These are phyloP conservation scores for Paramecium octaurelia DNA, from an alignment of 73 alveolate genomes.

Conservation along the genomic window DNA sequence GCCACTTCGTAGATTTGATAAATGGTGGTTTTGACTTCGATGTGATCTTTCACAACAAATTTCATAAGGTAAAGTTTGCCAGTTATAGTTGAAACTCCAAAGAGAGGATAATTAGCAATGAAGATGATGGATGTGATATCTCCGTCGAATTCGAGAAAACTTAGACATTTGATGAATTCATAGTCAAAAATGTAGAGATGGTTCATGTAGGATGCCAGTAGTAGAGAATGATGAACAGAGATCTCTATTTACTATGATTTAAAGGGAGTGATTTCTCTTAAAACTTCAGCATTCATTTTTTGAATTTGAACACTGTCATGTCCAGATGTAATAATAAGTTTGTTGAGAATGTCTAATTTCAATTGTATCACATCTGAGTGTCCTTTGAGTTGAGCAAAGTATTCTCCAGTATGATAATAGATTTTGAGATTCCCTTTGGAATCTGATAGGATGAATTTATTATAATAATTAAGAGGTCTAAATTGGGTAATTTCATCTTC, in stretches of 20 bases:
- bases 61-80: background rate
- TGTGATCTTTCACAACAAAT: slow-evolving; percentile 12
- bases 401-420: slow-evolving; percentile 49
- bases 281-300: slow-evolving; percentile 23
- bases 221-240: slow-evolving; percentile 56
- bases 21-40: background rate
- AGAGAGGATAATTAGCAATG: slow-evolving; percentile 34
- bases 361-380: slow-evolving; percentile 46
- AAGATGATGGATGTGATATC: background rate
- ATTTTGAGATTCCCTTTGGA: background rate
- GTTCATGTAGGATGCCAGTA: slow-evolving; percentile 33
- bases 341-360: slow-evolving; percentile 50
- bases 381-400: background rate
- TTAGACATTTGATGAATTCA: slow-evolving; percentile 44
- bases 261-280: slow-evolving; percentile 44
- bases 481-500: slow-evolving; percentile 62
- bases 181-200: slow-evolving; percentile 50
- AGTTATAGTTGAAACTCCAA: background rate
- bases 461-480: slow-evolving; percentile 31
- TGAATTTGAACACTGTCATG: background rate
- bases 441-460: slow-evolving; percentile 45
- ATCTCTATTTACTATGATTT: slow-evolving; percentile 43
- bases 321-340: slow-evolving; percentile 45
- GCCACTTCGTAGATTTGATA: background rate
- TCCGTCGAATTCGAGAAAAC: slow-evolving; percentile 36